Evolutionary conservation across 192 early-diverging fungal genomes (phyloP).

Genomic region (Kappamyces sp.): DNA sequence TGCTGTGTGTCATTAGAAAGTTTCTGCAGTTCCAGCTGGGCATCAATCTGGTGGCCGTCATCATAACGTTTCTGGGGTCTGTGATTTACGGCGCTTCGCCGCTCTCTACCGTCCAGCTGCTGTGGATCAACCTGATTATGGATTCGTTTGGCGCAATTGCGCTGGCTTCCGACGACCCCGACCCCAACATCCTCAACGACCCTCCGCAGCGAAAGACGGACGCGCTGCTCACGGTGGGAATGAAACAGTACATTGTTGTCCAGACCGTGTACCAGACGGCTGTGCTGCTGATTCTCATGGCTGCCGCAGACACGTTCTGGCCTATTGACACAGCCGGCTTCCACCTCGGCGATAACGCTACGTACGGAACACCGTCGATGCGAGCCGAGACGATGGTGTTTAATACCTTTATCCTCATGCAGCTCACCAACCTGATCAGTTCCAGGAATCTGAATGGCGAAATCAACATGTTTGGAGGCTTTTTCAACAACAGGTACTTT

Average conservation of each 20-base stretch:
- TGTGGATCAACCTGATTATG: slow-evolving; percentile 64
- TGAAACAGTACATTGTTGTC: slow-evolving; percentile 46
- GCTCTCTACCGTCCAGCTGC: slow-evolving; percentile 49
- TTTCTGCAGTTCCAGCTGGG: slow-evolving; percentile 59
- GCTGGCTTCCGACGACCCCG: slow-evolving; percentile 51
- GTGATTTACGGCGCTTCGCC: slow-evolving; percentile 38
- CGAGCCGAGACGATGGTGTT: slow-evolving; percentile 42
- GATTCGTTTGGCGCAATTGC: slow-evolving; percentile 52
- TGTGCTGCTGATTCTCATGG: slow-evolving; percentile 36
- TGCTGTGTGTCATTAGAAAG: slow-evolving; percentile 51
- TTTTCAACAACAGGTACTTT: slow-evolving; percentile 45
- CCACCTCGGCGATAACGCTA: slow-evolving; percentile 10
- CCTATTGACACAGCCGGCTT: slow-evolving; percentile 17
- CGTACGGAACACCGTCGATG: slow-evolving; percentile 19
- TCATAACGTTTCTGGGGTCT: slow-evolving; percentile 51
- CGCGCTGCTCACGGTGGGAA: slow-evolving; percentile 33
- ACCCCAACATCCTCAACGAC: slow-evolving; percentile 46
- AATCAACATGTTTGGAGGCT: slow-evolving; percentile 44
- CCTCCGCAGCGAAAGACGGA: slow-evolving; percentile 44
- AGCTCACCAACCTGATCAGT: slow-evolving; percentile 43
- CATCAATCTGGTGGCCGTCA: slow-evolving; percentile 53
- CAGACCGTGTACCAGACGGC: slow-evolving; percentile 43
- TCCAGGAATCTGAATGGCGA: slow-evolving; percentile 50
- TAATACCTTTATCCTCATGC: slow-evolving; percentile 50
- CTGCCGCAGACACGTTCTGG: slow-evolving; percentile 30